A percentile compares a stretch with the other conserved stretches of the same genome.
phyloP scores from a whole-genome alignment of 495 filamentous ascomycete genomes.

The Annulohypoxylon nitens region DNA sequence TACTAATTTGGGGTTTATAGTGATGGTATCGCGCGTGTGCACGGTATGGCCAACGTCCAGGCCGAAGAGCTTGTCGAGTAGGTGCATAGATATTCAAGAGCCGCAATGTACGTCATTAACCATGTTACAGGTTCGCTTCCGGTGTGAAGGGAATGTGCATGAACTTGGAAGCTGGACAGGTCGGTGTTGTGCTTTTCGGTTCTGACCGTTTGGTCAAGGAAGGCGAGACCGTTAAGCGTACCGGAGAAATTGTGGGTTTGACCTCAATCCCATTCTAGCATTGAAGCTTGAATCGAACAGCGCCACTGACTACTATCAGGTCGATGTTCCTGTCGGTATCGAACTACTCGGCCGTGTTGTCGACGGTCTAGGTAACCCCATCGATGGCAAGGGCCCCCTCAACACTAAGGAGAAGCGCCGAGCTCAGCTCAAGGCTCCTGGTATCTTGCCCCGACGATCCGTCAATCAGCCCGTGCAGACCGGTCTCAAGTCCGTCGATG shows the following conservation, averaged over 20 bases:
- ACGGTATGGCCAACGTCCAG: slow-evolving; percentile 99
- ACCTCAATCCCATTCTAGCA: not conserved
- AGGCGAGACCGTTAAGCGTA: slow-evolving; percentile 99
- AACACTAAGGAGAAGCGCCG: slow-evolving; percentile 92
- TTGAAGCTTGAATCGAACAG: not conserved
- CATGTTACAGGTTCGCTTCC: slow-evolving; percentile 85
- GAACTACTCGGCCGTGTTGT: slow-evolving; percentile 98
- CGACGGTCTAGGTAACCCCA: slow-evolving; percentile 98
- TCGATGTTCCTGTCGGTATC: slow-evolving; percentile 94
- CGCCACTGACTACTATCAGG: slow-evolving; percentile 64
- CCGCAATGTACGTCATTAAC: slow-evolving; percentile 48
- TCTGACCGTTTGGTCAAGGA: slow-evolving; percentile 99
- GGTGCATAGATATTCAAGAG: slow-evolving; percentile 59
- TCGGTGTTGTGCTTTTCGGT: slow-evolving; percentile 99
- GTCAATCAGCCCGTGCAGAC: slow-evolving; percentile 99
- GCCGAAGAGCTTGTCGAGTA: slow-evolving; percentile 99
- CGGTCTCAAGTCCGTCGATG: slow-evolving; percentile 98
- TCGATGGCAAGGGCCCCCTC: slow-evolving; percentile 98
- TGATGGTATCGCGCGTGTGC: slow-evolving; percentile 99
- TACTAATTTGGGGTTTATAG: slow-evolving; percentile 67
- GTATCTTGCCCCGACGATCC: slow-evolving; percentile 95
- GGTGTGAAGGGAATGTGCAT: slow-evolving; percentile 99
- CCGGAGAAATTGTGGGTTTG: slow-evolving; percentile 92
- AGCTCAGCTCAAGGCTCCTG: slow-evolving; percentile 98
- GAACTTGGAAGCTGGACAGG: slow-evolving; percentile 99